Conservation (phyloP, 2,329 filamentous ascomycete genomes). For the Chaetomium globosum region DNA sequence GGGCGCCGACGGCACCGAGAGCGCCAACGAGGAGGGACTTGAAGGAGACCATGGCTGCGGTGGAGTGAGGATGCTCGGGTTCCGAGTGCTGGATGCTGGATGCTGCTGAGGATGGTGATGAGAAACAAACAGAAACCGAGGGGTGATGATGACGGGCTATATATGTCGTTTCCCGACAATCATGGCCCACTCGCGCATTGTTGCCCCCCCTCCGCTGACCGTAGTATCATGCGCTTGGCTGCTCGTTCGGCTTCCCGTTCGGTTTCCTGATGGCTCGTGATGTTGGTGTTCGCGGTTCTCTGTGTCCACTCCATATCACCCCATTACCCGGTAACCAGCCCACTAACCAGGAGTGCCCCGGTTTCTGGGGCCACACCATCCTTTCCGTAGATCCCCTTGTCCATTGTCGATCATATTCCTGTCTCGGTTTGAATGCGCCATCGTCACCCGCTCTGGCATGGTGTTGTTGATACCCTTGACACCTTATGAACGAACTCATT, state of each 20-base stretch:
- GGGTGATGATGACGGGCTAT: neutral
- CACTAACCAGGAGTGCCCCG: neutral
- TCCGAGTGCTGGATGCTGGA: neutral
- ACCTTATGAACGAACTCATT: neutral
- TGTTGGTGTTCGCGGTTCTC: neutral
- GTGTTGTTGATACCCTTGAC: neutral
- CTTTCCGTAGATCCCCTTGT: neutral
- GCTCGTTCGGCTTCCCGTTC: neutral
- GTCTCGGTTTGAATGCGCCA: neutral
- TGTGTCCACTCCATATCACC: neutral
- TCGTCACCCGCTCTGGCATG: neutral
- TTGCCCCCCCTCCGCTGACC: neutral
- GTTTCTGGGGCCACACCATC: neutral
- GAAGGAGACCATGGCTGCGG: conserved; percentile 30
- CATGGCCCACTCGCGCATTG: neutral
- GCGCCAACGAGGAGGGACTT: conserved; percentile 28
- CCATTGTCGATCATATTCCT: neutral
- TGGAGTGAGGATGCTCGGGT: neutral
- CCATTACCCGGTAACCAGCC: neutral
- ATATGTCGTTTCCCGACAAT: neutral
- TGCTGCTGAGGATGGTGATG: conserved; percentile 7
- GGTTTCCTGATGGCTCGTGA: neutral
- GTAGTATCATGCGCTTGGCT: neutral
- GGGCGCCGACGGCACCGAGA: conserved; percentile 24
- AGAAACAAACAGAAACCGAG: neutral